Base-by-base conservation (phyloP, 805 yeast species). In the Henningerozyma blattae region DNA sequence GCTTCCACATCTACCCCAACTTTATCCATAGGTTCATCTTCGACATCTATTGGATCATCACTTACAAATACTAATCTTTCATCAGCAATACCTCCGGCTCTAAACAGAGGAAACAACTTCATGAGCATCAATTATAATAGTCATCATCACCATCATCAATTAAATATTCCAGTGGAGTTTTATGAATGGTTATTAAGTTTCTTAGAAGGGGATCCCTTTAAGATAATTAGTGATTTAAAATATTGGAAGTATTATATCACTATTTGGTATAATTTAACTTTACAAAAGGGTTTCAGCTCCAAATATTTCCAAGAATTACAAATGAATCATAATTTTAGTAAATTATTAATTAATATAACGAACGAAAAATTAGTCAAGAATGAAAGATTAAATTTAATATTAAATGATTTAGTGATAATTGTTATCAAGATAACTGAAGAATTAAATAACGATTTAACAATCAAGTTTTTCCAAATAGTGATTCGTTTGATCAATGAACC, bases 171-270 rank as follows among this genome's bases (percentile, higher is more conserved):
- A 9, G 37, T 33, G 15, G 32, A 31, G 5, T 40, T 40, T 30
- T 30, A 34, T 12, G 41, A 44, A 15, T 50, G 56, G 56, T 31
- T 47, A 19, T 34, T 46, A 19, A 26, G 30, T 5, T 37, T 46
- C 16, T 34, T 47, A 15, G 33, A 40, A 10, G 40, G 39, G 12
- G 42, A 31, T 42, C 10, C 28, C 24, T 24, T 24, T 8, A 15
- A 13, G n/a, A 13, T 26, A 38, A 18, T 33, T 32, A 15, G 32
- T 32, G 9, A 35, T 32, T 17, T 40, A 40, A 20, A 45, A 45
- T 34, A 33, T 43, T 46, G 56, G 48, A 54, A 52, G 31, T 53
- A 54, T 33, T 54, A 50, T 26, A 40, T 51, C n/a, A 47, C 42
- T 20, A 47, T 50, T 16, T 46, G 55, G 26, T 47, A 37, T 29